phyloP scores from a whole-genome alignment of 1,139 yeast genomes.

The Kluyveromyces sp. region DNA sequence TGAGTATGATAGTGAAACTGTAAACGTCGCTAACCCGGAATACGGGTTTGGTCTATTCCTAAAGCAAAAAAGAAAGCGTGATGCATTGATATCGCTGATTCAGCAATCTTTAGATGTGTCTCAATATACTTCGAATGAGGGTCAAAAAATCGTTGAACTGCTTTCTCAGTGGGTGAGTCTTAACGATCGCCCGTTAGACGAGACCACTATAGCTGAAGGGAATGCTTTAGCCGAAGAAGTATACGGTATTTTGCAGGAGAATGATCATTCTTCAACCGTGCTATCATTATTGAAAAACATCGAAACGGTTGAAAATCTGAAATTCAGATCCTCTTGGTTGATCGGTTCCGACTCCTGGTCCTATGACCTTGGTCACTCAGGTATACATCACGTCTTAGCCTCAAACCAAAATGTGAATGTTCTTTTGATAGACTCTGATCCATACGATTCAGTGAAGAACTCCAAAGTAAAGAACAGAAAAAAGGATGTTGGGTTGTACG shows the following conservation, averaged over 20 bases:
- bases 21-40: slow-evolving; percentile 59
- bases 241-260: slow-evolving; percentile 34
- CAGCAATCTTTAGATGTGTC: slow-evolving; percentile 44
- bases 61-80: slow-evolving; percentile 47
- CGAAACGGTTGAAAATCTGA: slow-evolving; percentile 40
- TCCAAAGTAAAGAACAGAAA: slow-evolving; percentile 44
- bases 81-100: slow-evolving; percentile 43
- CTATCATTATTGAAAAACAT: slow-evolving; percentile 41
- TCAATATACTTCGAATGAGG: slow-evolving; percentile 41
- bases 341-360: slow-evolving; percentile 96
- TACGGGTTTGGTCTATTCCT: slow-evolving; percentile 79
- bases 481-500: slow-evolving; percentile 90
- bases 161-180: slow-evolving; percentile 65
- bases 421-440: slow-evolving; percentile 86
- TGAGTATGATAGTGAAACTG: slow-evolving; percentile 40
- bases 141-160: slow-evolving; percentile 45
- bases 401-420: slow-evolving; percentile 75
- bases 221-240: slow-evolving; percentile 33
- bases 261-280: slow-evolving; percentile 34
- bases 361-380: slow-evolving; percentile 84
- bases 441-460: slow-evolving; percentile 39
- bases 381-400: slow-evolving; percentile 77
- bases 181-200: slow-evolving; percentile 31
- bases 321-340: slow-evolving; percentile 64
- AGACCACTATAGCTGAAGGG: slow-evolving; percentile 31